phyloP scores from a whole-genome alignment of 2,329 filamentous ascomycete species.

The Aaosphaeria pasadenensis region DNA sequence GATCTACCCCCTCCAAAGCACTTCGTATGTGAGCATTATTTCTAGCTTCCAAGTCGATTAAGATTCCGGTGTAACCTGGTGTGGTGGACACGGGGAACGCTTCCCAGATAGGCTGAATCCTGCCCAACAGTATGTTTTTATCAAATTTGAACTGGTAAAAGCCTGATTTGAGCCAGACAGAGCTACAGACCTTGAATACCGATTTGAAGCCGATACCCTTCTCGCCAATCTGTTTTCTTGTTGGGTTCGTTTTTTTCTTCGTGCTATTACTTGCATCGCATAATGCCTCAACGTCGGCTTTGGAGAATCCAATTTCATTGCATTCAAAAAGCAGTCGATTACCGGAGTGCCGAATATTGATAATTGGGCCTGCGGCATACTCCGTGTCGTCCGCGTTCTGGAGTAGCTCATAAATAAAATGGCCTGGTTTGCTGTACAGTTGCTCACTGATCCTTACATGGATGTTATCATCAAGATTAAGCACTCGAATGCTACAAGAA shows the following conservation, averaged over 20 bases:
- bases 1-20: slow-evolving; percentile 18
- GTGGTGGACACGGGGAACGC: slow-evolving; percentile 13
- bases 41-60: slow-evolving; percentile 12
- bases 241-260: slow-evolving; percentile 16
- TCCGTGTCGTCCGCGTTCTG: slow-evolving; percentile 56
- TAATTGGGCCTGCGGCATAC: slow-evolving; percentile 24
- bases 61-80: slow-evolving; percentile 9
- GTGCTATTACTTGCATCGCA: slow-evolving; percentile 48
- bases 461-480: no score
- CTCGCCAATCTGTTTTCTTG: slow-evolving; percentile 26
- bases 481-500: no score
- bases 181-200: slow-evolving; percentile 38
- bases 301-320: slow-evolving; percentile 35
- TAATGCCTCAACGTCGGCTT: slow-evolving; percentile 45
- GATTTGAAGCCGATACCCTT: slow-evolving; percentile 39
- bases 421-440: slow-evolving; percentile 34
- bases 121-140: slow-evolving; percentile 25
- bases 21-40: slow-evolving; percentile 6
- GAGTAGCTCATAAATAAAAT: slow-evolving; percentile 53
- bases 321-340: slow-evolving; percentile 38
- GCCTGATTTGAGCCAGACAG: slow-evolving; percentile 47
- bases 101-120: slow-evolving; percentile 31
- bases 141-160: slow-evolving; percentile 47
- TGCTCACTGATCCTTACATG: slow-evolving; percentile 5
- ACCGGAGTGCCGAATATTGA: slow-evolving; percentile 23